phyloP scores from a whole-genome alignment of 495 filamentous ascomycete species.

The Alectoria sarmentosa region DNA sequence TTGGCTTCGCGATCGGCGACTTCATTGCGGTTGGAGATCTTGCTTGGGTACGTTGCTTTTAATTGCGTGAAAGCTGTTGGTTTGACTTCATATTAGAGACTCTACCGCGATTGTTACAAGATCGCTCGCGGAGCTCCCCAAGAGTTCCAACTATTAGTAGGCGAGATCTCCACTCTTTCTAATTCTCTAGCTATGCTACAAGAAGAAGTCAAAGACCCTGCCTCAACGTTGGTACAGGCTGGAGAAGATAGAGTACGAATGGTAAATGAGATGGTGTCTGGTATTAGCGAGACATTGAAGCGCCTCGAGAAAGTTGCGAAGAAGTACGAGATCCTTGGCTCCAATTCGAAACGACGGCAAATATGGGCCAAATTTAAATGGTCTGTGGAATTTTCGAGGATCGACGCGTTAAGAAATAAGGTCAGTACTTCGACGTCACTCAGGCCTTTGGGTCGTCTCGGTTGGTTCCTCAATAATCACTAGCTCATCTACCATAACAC shows the following conservation, averaged over 20 bases:
- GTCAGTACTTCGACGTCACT: neutral
- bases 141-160: slow-evolving; percentile 26
- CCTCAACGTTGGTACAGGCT: slow-evolving; percentile 24
- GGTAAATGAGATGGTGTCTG: slow-evolving; percentile 25
- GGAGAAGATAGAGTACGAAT: slow-evolving; percentile 28
- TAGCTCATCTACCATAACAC: slow-evolving; percentile 14
- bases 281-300: slow-evolving; percentile 25
- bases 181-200: slow-evolving; percentile 26
- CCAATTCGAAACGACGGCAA: slow-evolving; percentile 16
- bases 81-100: slow-evolving; percentile 4
- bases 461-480: neutral
- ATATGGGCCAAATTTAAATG: slow-evolving; percentile 18
- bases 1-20: slow-evolving; percentile 25
- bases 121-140: slow-evolving; percentile 25
- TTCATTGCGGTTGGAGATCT: slow-evolving; percentile 25
- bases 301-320: slow-evolving; percentile 23
- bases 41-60: slow-evolving; percentile 9
- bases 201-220: slow-evolving; percentile 26
- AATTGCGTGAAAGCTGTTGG: neutral
- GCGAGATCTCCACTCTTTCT: slow-evolving; percentile 25
- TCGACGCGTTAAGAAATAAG: slow-evolving; percentile 16
- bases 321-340: slow-evolving; percentile 26
- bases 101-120: slow-evolving; percentile 23
- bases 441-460: neutral
- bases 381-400: neutral